phyloP scores from a whole-genome alignment of 345 rosid species.

The Lenwebbia sp. region DNA sequence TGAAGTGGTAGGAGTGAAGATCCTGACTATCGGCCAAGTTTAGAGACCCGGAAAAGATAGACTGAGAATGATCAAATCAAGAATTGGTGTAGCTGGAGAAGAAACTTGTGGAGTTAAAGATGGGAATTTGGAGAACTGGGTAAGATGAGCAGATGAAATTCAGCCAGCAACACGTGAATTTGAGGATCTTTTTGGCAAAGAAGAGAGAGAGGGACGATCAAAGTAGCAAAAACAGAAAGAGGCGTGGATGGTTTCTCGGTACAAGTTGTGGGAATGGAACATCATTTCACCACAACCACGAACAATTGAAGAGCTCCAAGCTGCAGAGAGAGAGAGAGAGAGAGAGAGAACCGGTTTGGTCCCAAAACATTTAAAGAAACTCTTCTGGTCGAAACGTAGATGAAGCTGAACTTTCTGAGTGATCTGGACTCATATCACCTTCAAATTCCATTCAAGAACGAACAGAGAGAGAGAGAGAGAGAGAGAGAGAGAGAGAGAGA shows the following conservation, averaged over 20 bases:
- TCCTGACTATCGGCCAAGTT: not conserved
- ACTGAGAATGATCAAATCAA: not conserved
- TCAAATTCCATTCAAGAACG: not conserved
- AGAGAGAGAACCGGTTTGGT: not conserved
- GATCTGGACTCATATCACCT: not conserved
- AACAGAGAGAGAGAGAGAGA: not conserved
- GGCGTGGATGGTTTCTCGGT: not conserved
- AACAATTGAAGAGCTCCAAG: not conserved
- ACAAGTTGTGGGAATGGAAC: not conserved
- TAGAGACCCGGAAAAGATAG: not conserved
- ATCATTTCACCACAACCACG: not conserved
- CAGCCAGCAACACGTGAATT: not conserved
- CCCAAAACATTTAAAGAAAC: not conserved
- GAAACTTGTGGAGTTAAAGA: not conserved
- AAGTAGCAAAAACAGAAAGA: not conserved
- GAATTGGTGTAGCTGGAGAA: not conserved
- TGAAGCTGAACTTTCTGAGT: not conserved
- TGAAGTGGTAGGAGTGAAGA: not conserved
- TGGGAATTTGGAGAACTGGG: not conserved
- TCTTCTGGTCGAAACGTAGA: not conserved
- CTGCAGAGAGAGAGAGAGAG: not conserved
- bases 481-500: not conserved
- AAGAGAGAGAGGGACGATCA: not conserved
- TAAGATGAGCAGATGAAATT: not conserved
- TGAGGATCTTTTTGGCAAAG: not conserved